phyloP scores from a whole-genome alignment of 140 eudicot genomes.

The Senecio squalidus region DNA sequence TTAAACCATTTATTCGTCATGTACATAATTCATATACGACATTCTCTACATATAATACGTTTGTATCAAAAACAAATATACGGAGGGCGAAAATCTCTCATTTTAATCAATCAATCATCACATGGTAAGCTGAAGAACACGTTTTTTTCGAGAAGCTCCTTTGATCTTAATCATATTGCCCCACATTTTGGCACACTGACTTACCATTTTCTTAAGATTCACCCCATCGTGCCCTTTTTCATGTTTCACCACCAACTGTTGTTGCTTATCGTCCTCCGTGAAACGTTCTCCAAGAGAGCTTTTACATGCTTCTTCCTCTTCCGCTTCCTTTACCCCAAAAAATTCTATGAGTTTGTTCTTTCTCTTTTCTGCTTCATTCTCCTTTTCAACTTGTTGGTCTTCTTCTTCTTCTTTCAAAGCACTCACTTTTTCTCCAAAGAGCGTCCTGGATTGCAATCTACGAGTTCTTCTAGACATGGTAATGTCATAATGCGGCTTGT shows the following conservation, averaged over 20 bases:
- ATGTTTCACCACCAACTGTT: constrained; percentile 39
- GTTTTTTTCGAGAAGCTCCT: constrained; percentile 28
- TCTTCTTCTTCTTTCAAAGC: constrained; percentile 16
- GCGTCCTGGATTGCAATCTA: constrained; percentile 24
- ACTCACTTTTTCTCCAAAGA: constrained; percentile 34
- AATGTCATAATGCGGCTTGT: constrained; percentile 49
- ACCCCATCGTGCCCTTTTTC: constrained; percentile 31
- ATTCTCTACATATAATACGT: neutral
- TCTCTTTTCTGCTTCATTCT: constrained; percentile 25
- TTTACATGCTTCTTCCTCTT: constrained; percentile 29
- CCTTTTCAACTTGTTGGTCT: constrained; percentile 22
- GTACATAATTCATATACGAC: neutral
- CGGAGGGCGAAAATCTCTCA: neutral
- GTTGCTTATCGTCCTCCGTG: constrained; percentile 43
- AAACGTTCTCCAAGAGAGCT: constrained; percentile 56
- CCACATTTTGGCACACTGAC: constrained; percentile 42
- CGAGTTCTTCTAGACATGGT: constrained; percentile 75
- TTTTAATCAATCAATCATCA: constrained; percentile 13
- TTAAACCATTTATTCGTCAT: constrained; percentile 17
- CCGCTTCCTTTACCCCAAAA: constrained; percentile 38
- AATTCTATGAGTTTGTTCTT: constrained; percentile 26
- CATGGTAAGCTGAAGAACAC: constrained; percentile 35
- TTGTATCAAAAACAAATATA: constrained; percentile 4
- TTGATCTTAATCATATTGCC: constrained; percentile 54
- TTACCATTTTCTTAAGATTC: constrained; percentile 39